Evolutionary conservation across 176 grass and related monocot species (phyloP), one percentile per base, ranked within the genome.

Genomic region (Zea mays): DNA sequence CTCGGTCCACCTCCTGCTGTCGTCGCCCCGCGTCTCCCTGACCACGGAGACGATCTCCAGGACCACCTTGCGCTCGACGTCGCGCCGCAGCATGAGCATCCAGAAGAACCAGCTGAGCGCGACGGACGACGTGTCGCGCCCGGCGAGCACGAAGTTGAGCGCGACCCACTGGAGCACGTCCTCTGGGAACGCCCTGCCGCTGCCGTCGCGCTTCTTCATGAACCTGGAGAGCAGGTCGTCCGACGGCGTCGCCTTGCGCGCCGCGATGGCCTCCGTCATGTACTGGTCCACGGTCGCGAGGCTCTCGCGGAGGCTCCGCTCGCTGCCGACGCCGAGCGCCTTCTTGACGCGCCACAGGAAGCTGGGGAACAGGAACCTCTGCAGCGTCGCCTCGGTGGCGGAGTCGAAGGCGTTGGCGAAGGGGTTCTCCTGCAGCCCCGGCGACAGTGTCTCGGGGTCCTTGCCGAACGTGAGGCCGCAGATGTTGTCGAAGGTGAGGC

Each of bases 41-140:
- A 97, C 79, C 74, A 97, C 88, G 58, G 86, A 62, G 44, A 79
- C 72, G 62, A 97, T 97, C 84, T 97, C 94, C 27, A 44, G 54
- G 5, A 97, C 69, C 40, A 97, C 80, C 82, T 67, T 91, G 21
- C 62, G 77, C 90, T 97, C 94, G 40, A 97, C 85, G 77, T 97
- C 88, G 19, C 79, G 75, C 21, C 76, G 85, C 67, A 78, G 91
- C 86, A 91, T 97, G 62, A 97, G 4, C 14, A 46, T 88, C 86
- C 86, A 97, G 83, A 97, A 97, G 89, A 97, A 97, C 94, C 94
- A 97, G 86, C 86, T 97, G 40, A 97, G 91, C 21, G 94, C 94
- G 17, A 97, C 94, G 44, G 94, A 93, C 8, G 94, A 97, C 35
- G 94, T 97, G 86, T 97, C 94, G 39, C 94, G 91, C 2, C 94